Percentiles rank a stretch among this genome's conserved stretches.
These are phyloP conservation scores for Tricholoma sp. DNA, from an alignment of 768 basidiomycete species.

Conservation along the genomic window DNA sequence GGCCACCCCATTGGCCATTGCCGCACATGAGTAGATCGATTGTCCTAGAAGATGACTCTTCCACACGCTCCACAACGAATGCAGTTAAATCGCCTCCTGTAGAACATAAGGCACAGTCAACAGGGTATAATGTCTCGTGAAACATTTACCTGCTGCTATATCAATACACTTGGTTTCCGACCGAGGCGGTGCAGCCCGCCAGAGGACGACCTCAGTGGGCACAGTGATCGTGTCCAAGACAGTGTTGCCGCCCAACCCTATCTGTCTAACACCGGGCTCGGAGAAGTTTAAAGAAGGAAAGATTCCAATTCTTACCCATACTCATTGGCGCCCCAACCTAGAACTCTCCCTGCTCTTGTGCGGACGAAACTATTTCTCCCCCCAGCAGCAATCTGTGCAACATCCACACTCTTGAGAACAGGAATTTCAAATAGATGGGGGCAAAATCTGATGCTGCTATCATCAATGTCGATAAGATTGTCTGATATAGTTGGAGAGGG, in stretches of 20 bases:
- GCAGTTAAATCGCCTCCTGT: slow-evolving; percentile 72
- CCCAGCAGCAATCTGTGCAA: slow-evolving; percentile 71
- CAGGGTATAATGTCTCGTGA: neutral
- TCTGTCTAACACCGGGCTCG: slow-evolving; percentile 46
- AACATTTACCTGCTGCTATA: slow-evolving; percentile 51
- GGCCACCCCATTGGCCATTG: slow-evolving; percentile 78
- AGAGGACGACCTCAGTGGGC: slow-evolving; percentile 81
- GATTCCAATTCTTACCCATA: slow-evolving; percentile 51
- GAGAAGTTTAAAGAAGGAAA: neutral
- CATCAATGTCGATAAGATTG: slow-evolving; percentile 28
- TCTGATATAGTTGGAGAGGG: slow-evolving; percentile 24
- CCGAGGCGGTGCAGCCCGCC: slow-evolving; percentile 46
- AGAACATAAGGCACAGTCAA: slow-evolving; percentile 1
- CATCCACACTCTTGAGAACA: slow-evolving; percentile 53
- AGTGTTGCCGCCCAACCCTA: slow-evolving; percentile 67
- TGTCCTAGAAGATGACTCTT: slow-evolving; percentile 19
- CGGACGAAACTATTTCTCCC: slow-evolving; percentile 67
- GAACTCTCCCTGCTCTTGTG: slow-evolving; percentile 62
- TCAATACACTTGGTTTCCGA: slow-evolving; percentile 56
- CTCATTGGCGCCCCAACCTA: slow-evolving; percentile 90
- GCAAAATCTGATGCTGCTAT: slow-evolving; percentile 55
- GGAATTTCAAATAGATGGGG: slow-evolving; percentile 75
- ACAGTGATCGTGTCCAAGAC: slow-evolving; percentile 65
- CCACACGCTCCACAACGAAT: slow-evolving; percentile 61
- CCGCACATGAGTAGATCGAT: slow-evolving; percentile 67